Base-by-base conservation (phyloP, 768 basidiomycete genomes). In the Myochromella boudieri region DNA sequence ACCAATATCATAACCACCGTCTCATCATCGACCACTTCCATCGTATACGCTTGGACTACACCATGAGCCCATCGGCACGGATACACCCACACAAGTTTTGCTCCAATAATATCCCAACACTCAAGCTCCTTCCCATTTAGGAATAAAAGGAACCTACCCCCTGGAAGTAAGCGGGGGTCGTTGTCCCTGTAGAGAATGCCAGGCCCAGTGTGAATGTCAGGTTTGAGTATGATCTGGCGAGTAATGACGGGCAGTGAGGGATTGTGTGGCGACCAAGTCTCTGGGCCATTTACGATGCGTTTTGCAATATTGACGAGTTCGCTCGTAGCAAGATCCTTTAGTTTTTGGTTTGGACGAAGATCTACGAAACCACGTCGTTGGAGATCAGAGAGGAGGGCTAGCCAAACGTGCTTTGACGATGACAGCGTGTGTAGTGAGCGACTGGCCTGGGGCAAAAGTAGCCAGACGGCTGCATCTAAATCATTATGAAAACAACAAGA, bases 391-490 rank as follows among this genome's bases (percentile, higher is more conserved):
- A 29, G 3, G 17, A 46, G 27, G 14, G 18, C 12, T 12, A 51
- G 44, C 50, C 44, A 51, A 15, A 46, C 41, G 11, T 46, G 33
- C 9, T 67, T 68, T 28, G 76, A 77, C 44, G 74, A 73, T 22
- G 76, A 75, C 29, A 78, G 77, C 71, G 67, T 61, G 17, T 68
- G 53, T 54, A 58, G 18, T 4, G 17, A 33, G 11, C 38, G 48
- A 29, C 34, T 33, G 14, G n/a, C 42, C 45, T 46, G 36, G n/a
- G n/a, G n/a, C n/a, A n/a, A 4, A 11, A 8, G 20, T 22, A 28
- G 11, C n/a, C 15, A 33, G 12, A 28, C 25, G 3, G 15, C 1
- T 15, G 8, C 2, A 32, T 18, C 6, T 14, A 21, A 14, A 36
- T 9, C 24, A 17, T 15, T 14, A 8, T 18, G 7, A 27, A 6